Conservation (phyloP, 768 basidiomycete genomes). For the Coprinellus aureogranulatus region DNA sequence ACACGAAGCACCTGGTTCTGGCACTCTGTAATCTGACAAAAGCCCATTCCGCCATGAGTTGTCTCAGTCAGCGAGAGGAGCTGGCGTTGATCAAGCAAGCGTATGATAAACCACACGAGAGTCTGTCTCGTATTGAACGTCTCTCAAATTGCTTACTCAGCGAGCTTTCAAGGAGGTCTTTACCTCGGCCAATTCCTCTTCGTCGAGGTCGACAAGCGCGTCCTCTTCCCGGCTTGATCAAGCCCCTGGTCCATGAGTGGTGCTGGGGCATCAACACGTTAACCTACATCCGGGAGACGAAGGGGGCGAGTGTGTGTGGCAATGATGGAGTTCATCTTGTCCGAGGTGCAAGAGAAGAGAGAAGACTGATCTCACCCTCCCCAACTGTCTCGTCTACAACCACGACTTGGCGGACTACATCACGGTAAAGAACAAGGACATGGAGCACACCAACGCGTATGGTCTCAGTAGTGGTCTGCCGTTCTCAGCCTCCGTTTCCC, state of each 20-base stretch:
- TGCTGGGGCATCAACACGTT: conserved; percentile 99
- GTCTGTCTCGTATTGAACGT: conserved; percentile 96
- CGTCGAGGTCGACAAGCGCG: conserved; percentile 98
- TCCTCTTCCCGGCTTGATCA: conserved; percentile 98
- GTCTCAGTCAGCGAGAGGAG: conserved; percentile 97
- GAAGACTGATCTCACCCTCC: conserved; percentile 94
- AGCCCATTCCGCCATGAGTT: conserved; percentile 95
- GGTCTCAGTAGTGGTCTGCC: conserved; percentile 97
- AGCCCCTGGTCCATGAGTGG: conserved; percentile 99
- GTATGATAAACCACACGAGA: conserved; percentile 99
- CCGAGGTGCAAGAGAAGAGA: conserved; percentile 99
- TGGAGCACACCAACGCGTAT: conserved; percentile 97
- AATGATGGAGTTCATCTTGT: conserved; percentile 97
- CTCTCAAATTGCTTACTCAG: conserved; percentile 91
- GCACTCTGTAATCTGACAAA: conserved; percentile 98
- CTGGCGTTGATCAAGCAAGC: conserved; percentile 97
- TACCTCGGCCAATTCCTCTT: conserved; percentile 98
- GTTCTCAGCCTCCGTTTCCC: conserved; percentile 99
- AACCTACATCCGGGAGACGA: conserved; percentile 97
- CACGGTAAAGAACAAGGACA: conserved; percentile 94
- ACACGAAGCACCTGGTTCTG: conserved; percentile 94
- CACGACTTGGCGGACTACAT: conserved; percentile 99
- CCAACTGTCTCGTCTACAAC: conserved; percentile 95
- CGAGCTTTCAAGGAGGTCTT: conserved; percentile 97
- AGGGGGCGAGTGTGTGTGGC: conserved; percentile 97